These are phyloP conservation scores for Trichoderma lentiforme DNA, from an alignment of 2,329 filamentous ascomycete genomes.

Conservation along the genomic window DNA sequence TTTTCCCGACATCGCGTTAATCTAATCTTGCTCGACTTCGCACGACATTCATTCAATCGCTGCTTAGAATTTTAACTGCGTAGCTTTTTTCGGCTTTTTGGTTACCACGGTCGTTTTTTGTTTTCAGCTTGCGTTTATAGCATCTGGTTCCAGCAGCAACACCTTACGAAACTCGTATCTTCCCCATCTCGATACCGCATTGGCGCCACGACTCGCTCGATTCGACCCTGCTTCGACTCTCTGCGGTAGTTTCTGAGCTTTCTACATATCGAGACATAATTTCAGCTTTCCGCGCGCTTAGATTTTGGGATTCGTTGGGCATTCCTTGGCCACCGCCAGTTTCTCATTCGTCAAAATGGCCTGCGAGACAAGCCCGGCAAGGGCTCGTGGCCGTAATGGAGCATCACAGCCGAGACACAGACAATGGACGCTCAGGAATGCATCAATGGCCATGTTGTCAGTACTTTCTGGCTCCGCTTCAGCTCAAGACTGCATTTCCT, in stretches of 20 bases:
- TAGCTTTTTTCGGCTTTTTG: slow-evolving; percentile 26
- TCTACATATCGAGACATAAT: neutral
- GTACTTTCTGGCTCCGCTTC: slow-evolving; percentile 30
- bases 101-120: slow-evolving; percentile 28
- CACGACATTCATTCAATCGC: slow-evolving; percentile 13
- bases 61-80: neutral
- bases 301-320: neutral
- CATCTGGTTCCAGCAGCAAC: slow-evolving; percentile 27
- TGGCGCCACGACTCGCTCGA: neutral
- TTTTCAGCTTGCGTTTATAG: slow-evolving; percentile 22
- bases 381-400: neutral
- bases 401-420: slow-evolving; percentile 20
- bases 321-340: neutral
- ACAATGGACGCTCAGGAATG: slow-evolving; percentile 22
- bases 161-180: slow-evolving; percentile 16
- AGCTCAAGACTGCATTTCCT: slow-evolving; percentile 59
- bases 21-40: slow-evolving; percentile 10
- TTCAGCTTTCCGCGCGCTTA: neutral
- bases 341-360: slow-evolving; percentile 11
- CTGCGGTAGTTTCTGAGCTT: neutral
- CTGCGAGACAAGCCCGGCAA: slow-evolving; percentile 16
- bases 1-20: neutral
- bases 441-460: slow-evolving; percentile 28
- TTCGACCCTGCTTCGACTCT: neutral
- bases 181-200: neutral